Base-by-base conservation (phyloP, 805 yeast genomes). In the Martiniozyma abietophila region DNA sequence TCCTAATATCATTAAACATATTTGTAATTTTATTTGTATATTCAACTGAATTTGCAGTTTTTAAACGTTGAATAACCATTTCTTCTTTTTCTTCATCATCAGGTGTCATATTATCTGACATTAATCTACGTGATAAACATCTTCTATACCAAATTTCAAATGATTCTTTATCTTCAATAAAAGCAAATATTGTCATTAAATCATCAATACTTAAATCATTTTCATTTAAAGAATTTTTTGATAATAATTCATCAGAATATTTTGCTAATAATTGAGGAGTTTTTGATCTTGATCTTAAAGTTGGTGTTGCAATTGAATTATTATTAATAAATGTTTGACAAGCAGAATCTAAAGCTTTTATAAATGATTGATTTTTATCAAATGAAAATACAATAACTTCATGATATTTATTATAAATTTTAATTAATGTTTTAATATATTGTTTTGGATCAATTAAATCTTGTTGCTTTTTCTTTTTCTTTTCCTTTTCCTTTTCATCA, bases 121-220 rank as follows among this genome's bases (percentile, higher is more conserved):
- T 88, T 47, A 92, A 70, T 54, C 99, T 74, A 54, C 80, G 82
- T 8, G 97, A 89, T 47, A 92, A 69, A 51, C 80, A 65, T 43
- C 96, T 74, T 57, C 96, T 76, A 59, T 92, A 92, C 62, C 83
- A 81, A 41, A 79, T 80, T 61, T 92, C 97, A 59, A 92, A 94
- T 27, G 92, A 83, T 62, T 94, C 97, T 56, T 86, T 88, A 55
- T 92, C 97, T 28, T 83, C 86, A 39, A 94, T 69, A 53, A 82
- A 89, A 51, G 78, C 79, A 66, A 92, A 84, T 18, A 92, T 67
- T 11, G 78, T 72, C 82, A 89, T 83, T 48, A 92, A 71, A 50
- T 88, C 92, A 46, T 81, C 88, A 30, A 81, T 74, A 34, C 76
- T 74, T 77, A 88, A 74, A 51, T 80, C 89, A 39, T 65, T 62